These are phyloP conservation scores for Ascosphaera aggregata DNA, from an alignment of 2,329 filamentous ascomycete species.

Conservation along the genomic window DNA sequence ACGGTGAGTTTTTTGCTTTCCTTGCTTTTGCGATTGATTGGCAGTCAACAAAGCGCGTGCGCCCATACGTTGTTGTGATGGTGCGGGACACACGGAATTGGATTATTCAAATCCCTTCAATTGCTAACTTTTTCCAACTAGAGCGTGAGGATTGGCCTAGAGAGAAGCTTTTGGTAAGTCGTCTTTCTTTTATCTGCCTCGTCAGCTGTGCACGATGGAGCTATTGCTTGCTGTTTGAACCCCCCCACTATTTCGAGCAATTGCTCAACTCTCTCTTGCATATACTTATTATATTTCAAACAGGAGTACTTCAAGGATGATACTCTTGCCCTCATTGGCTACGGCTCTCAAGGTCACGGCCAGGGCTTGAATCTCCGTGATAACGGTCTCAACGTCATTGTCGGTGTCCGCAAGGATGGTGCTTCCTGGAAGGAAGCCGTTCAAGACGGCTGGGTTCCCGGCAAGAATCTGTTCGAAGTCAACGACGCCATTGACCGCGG, in stretches of 20 bases:
- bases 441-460: constrained; percentile 93
- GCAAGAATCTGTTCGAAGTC: constrained; percentile 97
- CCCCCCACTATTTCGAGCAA: too few species aligned
- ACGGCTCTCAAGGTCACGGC: constrained; percentile 94
- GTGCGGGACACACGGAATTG: too few species aligned
- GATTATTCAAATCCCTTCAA: too few species aligned
- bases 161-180: constrained; percentile 84
- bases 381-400: constrained; percentile 97
- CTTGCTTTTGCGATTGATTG: background rate
- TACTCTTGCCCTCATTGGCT: constrained; percentile 95
- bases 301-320: constrained; percentile 99
- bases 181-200: constrained; percentile 6
- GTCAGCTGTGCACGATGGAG: background rate
- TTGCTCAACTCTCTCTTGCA: constrained; percentile 1
- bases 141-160: constrained; percentile 97
- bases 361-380: constrained; percentile 99
- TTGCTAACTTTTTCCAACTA: constrained; percentile 17
- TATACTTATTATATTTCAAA: constrained; percentile 1
- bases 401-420: constrained; percentile 96
- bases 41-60: background rate
- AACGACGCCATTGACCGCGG: constrained; percentile 86
- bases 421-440: constrained; percentile 95
- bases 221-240: background rate
- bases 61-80: too few species aligned
- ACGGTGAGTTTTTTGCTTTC: constrained; percentile 34